phyloP scores from a whole-genome alignment of 305 asterid species.

The Stenogyne calaminthoides region DNA sequence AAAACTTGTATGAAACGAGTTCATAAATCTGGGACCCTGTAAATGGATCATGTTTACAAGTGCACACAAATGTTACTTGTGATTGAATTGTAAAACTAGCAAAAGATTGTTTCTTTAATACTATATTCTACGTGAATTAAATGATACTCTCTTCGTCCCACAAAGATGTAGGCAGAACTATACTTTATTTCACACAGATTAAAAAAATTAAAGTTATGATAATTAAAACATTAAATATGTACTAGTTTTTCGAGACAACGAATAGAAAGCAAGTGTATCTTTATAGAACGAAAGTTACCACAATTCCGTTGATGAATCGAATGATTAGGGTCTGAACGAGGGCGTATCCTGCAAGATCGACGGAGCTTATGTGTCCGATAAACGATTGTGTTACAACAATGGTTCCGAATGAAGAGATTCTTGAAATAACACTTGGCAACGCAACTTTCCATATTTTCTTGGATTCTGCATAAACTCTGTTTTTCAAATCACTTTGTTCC shows the following conservation, averaged over 20 bases:
- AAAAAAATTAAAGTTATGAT: too few relatives aligned
- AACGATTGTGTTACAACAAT: constrained; percentile 73
- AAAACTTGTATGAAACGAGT: too few relatives aligned
- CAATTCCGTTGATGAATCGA: constrained; percentile 68
- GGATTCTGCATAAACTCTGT: constrained; percentile 50
- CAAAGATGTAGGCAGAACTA: too few relatives aligned
- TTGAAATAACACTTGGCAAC: constrained; percentile 58
- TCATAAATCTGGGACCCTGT: too few relatives aligned
- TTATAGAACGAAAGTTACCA: constrained; percentile 38
- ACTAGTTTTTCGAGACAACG: too few relatives aligned
- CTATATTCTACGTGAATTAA: background rate
- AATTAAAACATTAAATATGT: too few relatives aligned
- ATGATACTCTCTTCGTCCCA: background rate
- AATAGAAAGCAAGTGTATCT: too few relatives aligned
- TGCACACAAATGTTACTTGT: too few relatives aligned
- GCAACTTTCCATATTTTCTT: constrained; percentile 83
- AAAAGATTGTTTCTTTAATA: too few relatives aligned
- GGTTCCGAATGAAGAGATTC: constrained; percentile 69
- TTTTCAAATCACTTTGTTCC: constrained; percentile 37
- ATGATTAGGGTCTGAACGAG: constrained; percentile 76
- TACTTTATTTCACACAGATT: too few relatives aligned
- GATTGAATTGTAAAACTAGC: too few relatives aligned
- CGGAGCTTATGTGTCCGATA: constrained; percentile 59
- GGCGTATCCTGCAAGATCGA: constrained; percentile 78
- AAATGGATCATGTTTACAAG: too few relatives aligned